These are phyloP conservation scores for Spathaspora arborariae DNA, from an alignment of 805 yeast species.

Conservation along the genomic window DNA sequence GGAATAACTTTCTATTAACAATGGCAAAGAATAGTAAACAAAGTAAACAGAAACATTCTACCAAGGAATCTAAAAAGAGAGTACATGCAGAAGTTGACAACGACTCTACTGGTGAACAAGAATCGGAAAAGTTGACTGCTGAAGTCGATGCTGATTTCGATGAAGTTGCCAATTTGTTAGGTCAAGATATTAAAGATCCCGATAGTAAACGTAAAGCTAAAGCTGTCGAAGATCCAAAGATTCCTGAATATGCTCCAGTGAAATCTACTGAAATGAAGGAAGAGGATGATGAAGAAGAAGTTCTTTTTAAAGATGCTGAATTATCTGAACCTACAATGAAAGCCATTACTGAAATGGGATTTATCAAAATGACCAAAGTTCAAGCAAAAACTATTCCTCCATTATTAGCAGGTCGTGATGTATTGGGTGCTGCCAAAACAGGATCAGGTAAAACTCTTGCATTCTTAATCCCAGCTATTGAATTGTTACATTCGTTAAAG, in stretches of 20 bases:
- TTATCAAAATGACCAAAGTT: slow-evolving; percentile 86
- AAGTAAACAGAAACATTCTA: background rate
- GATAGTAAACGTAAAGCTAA: slow-evolving; percentile 19
- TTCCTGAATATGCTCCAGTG: slow-evolving; percentile 21
- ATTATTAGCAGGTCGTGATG: slow-evolving; percentile 92
- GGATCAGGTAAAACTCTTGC: slow-evolving; percentile 99
- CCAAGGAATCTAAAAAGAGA: slow-evolving; percentile 7
- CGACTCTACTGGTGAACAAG: slow-evolving; percentile 17
- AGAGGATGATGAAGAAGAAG: slow-evolving; percentile 17
- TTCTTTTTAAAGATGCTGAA: slow-evolving; percentile 40
- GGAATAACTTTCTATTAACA: background rate
- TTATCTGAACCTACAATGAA: slow-evolving; percentile 79
- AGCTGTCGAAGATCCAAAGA: slow-evolving; percentile 16
- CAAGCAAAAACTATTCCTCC: slow-evolving; percentile 97
- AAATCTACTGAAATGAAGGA: background rate
- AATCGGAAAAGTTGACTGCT: slow-evolving; percentile 44
- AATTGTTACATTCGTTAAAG: slow-evolving; percentile 80
- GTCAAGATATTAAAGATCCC: slow-evolving; percentile 37
- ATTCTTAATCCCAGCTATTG: slow-evolving; percentile 92
- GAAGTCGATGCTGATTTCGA: slow-evolving; percentile 55
- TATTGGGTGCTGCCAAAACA: slow-evolving; percentile 98
- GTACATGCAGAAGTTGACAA: slow-evolving; percentile 22
- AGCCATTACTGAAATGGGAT: slow-evolving; percentile 86
- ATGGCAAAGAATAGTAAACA: slow-evolving; percentile 1
- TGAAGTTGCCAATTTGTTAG: slow-evolving; percentile 54